These are phyloP conservation scores for Phialophora macrospora DNA, from an alignment of 2,329 filamentous ascomycete genomes.

Conservation along the genomic window DNA sequence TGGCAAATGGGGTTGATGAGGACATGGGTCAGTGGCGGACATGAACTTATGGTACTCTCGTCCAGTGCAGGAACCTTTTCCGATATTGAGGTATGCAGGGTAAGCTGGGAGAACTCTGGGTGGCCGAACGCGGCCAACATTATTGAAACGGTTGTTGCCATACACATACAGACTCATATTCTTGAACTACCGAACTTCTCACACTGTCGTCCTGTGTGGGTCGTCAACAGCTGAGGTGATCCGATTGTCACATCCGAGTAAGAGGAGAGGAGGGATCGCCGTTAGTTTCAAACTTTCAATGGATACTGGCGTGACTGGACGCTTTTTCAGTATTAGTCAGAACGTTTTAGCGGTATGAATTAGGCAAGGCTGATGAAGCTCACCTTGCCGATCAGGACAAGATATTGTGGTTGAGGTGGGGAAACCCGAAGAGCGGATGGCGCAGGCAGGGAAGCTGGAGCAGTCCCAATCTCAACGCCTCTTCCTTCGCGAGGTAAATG, in stretches of 20 bases:
- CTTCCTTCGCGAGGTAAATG: not conserved
- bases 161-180: not conserved
- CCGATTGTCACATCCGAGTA: not conserved
- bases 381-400: not conserved
- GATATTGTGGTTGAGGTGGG: not conserved
- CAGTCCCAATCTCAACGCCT: conserved; percentile 3
- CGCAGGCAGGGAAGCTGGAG: not conserved
- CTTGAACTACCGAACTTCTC: not conserved
- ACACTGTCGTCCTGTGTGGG: not conserved
- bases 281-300: not conserved
- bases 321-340: not conserved
- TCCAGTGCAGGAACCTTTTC: not conserved
- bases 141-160: not conserved
- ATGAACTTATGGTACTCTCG: not conserved
- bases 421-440: not conserved
- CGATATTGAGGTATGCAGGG: not conserved
- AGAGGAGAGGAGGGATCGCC: not conserved
- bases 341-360: not conserved
- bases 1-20: not conserved
- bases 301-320: too few relatives aligned
- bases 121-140: not conserved
- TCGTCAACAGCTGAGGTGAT: not conserved
- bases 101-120: not conserved
- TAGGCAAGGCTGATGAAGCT: not conserved
- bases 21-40: not conserved